Conservation (phyloP, 805 yeast species). For the Yamadazyma phyllophila region DNA sequence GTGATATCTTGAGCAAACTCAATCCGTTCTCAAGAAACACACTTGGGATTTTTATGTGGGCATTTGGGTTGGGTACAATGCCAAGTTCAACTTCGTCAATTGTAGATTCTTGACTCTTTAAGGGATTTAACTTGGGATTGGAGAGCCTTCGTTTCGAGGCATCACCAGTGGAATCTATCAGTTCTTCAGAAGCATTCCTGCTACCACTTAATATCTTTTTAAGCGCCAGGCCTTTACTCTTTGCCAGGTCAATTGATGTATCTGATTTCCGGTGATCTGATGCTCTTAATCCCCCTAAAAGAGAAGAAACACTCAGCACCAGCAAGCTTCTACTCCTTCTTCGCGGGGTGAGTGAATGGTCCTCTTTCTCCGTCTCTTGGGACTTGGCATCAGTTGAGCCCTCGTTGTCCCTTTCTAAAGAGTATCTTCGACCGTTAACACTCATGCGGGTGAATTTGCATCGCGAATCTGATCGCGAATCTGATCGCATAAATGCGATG, state of each 20-base stretch:
- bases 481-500: not conserved
- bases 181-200: constrained; percentile 7
- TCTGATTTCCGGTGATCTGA: constrained; percentile 8
- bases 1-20: constrained; percentile 65
- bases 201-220: constrained; percentile 3
- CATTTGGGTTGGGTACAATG: not conserved
- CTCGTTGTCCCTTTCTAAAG: too few species aligned
- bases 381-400: not conserved
- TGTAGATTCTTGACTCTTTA: not conserved
- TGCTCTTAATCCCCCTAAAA: not conserved
- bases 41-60: constrained; percentile 36
- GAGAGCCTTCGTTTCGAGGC: constrained; percentile 2
- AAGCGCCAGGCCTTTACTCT: constrained; percentile 1
- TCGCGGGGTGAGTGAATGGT: not conserved
- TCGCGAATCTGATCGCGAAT: not conserved
- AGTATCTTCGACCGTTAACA: too few species aligned
- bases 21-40: constrained; percentile 56
- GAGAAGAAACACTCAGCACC: constrained; percentile 4
- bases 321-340: constrained; percentile 1
- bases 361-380: not conserved
- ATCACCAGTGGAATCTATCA: not conserved
- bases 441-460: not conserved
- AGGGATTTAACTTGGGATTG: constrained; percentile 2
- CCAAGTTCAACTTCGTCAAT: constrained; percentile 3
- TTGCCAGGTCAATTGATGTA: constrained; percentile 5